Evolutionary conservation across 78 protist genomes (phyloP).

Genomic region (Anaeramoeba flamelloides): DNA sequence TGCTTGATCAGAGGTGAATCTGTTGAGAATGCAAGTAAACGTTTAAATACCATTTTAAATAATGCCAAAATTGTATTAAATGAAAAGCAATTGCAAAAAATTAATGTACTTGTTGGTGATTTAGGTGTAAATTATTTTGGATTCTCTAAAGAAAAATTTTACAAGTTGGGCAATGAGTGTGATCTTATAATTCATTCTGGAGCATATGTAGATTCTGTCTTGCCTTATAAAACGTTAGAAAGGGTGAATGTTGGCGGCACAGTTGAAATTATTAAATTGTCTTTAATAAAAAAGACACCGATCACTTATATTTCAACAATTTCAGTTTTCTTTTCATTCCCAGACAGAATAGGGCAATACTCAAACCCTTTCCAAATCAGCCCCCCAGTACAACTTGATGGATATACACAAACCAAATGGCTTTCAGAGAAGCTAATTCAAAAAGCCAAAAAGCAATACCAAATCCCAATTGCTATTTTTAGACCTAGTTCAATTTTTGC

Average conservation of each 20-base stretch:
- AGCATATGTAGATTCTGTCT: neutral
- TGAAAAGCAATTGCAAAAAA: neutral
- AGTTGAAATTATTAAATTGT: neutral
- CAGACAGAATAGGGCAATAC: too few species aligned
- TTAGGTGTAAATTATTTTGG: neutral
- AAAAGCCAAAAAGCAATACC: neutral
- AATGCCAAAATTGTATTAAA: neutral
- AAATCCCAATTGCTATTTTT: neutral
- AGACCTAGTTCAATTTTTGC: neutral
- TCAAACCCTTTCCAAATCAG: neutral
- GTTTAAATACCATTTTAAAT: neutral
- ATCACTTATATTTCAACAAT: neutral
- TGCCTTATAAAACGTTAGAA: neutral
- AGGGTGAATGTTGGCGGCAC: neutral
- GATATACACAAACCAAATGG: neutral
- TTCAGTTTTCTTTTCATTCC: neutral
- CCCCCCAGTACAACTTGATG: neutral
- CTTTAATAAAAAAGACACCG: neutral
- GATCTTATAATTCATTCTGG: neutral
- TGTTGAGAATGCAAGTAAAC: neutral
- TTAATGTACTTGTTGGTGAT: neutral
- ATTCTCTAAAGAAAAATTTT: neutral
- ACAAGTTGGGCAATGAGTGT: neutral
- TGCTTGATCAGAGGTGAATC: neutral
- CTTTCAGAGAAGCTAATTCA: neutral